Base-by-base conservation (phyloP, 2,329 filamentous ascomycete genomes). In the Colletotrichum sp. region DNA sequence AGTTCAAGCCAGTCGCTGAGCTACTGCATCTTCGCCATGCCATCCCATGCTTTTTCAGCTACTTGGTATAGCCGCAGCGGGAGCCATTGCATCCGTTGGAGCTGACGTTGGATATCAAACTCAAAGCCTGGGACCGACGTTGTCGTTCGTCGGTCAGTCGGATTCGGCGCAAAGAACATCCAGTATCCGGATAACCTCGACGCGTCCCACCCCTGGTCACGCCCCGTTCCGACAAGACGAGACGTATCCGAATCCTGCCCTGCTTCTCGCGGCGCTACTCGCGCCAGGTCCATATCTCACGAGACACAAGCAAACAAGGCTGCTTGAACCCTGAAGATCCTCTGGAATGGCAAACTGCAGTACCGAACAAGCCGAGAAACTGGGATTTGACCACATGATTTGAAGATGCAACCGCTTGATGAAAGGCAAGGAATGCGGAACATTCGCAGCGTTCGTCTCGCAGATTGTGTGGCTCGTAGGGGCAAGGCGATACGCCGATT, bases 281-380 rank as follows among this genome's bases (percentile, higher is more conserved):
- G 62, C 68, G 72, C 69, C 62, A 64, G 62, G 62, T 30, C 49
- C 32, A 49, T 49, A 68, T 49, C 49, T 22, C 71, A 34, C 62
- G 32, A 27, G 62, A 64, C 5, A 55, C 64, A 57, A 52, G 32
- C 32, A 63, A 72, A 61, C 70, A 73, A 61, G 70, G 70, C 70
- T 76, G 64, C 34, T 59, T 73, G 70, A 76, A 77, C 71, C 75
- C 75, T 75, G 75, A 68, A 74, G 71, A 77, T 77, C 75, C 49
- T 30, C 52, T 64, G 72, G 73, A 59, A 65, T 59, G 36, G 11
- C n/a, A 49, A 22, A 22, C 44, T 49, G 44, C 30, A 63, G 61
- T 75, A 63, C 71, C 71, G 75, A 70, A 61, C 11, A 29, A 64
- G 74, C 65, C 71, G 65, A 63, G 65, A 77, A 44, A 62, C 44